A percentile compares a stretch with the other conserved stretches of the same genome.
These are phyloP conservation scores for Alisma plantagoaquatica DNA, from an alignment of 106 monocot genomes.

Conservation along the genomic window DNA sequence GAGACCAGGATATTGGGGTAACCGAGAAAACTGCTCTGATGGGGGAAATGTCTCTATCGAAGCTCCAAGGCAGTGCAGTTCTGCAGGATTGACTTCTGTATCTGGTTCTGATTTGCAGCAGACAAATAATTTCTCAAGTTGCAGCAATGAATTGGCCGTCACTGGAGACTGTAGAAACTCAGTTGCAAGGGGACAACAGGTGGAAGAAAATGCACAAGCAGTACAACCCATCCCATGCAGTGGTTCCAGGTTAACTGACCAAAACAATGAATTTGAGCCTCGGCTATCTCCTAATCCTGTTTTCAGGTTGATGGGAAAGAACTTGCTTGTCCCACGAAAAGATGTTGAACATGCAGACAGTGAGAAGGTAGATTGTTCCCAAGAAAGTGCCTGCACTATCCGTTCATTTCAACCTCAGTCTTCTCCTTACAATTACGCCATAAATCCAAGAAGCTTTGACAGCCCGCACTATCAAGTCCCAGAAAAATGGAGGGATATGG, in stretches of 20 bases:
- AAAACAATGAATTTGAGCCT: slow-evolving; percentile 10
- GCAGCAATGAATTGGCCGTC: slow-evolving; percentile 8
- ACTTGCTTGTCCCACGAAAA: slow-evolving; percentile 39
- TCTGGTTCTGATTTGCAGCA: slow-evolving; percentile 8
- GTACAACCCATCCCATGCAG: neutral
- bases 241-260: slow-evolving; percentile 17
- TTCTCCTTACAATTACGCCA: neutral
- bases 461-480: slow-evolving; percentile 15
- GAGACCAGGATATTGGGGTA: neutral
- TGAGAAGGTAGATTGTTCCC: slow-evolving; percentile 6
- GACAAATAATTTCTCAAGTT: neutral
- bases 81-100: slow-evolving; percentile 13
- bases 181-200: too few relatives aligned
- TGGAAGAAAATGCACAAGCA: too few relatives aligned
- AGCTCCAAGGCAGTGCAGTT: slow-evolving; percentile 5
- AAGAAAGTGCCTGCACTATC: neutral
- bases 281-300: slow-evolving; percentile 28
- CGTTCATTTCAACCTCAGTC: slow-evolving; percentile 9
- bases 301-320: slow-evolving; percentile 76
- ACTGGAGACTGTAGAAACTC: too few relatives aligned
- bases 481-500: neutral
- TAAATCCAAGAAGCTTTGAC: slow-evolving; percentile 5
- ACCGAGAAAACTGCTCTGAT: slow-evolving; percentile 30
- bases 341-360: slow-evolving; percentile 16
- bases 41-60: slow-evolving; percentile 26